Evolutionary conservation across 1,284 basidiomycete species (phyloP).

Genomic region (Neonothopanus nambi): DNA sequence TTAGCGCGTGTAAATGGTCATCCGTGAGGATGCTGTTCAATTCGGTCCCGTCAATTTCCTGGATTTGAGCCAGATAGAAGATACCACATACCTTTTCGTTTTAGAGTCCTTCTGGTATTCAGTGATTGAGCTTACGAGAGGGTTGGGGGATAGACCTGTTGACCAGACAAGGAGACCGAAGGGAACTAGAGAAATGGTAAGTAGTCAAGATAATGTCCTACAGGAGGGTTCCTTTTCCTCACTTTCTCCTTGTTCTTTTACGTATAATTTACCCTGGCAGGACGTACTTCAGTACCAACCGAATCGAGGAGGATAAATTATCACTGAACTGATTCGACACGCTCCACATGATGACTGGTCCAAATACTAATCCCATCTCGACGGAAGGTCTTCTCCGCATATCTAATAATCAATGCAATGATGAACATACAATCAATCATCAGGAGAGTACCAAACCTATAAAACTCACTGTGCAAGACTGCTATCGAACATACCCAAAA

Average conservation of each 20-base stretch:
- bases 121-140: constrained; percentile 63
- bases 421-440: no score
- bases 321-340: constrained; percentile 48
- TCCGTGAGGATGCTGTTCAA: constrained; percentile 60
- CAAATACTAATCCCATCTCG: constrained; percentile 79
- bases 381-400: constrained; percentile 72
- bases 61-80: no score
- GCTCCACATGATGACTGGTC: constrained; percentile 78
- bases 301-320: no score
- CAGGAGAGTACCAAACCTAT: constrained; percentile 9
- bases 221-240: constrained; percentile 13
- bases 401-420: no score
- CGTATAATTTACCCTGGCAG: constrained; percentile 53
- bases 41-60: no score
- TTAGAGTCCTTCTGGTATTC: constrained; percentile 65
- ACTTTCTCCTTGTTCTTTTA: constrained; percentile 67
- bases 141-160: constrained; percentile 81
- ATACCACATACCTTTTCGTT: constrained; percentile 57
- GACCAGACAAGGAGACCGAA: constrained; percentile 88
- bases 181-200: constrained; percentile 46
- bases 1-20: constrained; percentile 61
- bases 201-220: constrained; percentile 18
- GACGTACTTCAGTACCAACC: background rate
- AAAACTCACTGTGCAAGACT: constrained; percentile 59
- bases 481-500: constrained; percentile 79